Conservation (phyloP, 108 stramenopile genomes). For the Pinguiococcus pyrenoidosus region DNA sequence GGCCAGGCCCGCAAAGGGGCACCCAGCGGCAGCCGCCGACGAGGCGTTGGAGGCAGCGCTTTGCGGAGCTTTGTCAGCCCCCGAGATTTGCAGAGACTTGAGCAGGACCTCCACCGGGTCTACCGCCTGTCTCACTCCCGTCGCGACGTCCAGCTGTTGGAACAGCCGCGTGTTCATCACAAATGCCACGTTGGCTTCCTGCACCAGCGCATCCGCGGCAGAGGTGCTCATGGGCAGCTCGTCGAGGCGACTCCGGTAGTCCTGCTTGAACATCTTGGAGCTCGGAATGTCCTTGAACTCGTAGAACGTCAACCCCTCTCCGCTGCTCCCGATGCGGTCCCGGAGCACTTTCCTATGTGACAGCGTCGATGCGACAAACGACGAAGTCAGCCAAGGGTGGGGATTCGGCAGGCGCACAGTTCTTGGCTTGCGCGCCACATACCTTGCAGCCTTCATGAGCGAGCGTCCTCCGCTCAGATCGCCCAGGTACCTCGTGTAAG, state of each 20-base stretch:
- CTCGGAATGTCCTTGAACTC: constrained; percentile 47
- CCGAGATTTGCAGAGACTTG: too few species aligned
- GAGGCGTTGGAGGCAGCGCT: too few species aligned
- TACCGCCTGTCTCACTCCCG: too few species aligned
- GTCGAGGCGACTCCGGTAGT: constrained; percentile 57
- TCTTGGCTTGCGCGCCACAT: too few species aligned
- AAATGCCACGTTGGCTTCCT: constrained; percentile 74
- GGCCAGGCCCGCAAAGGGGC: too few species aligned
- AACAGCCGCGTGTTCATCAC: constrained; percentile 68
- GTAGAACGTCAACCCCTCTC: constrained; percentile 60
- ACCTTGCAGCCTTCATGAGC: too few species aligned
- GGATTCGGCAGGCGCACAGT: constrained; percentile 53
- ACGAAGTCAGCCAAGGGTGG: constrained; percentile 45
- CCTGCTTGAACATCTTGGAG: constrained; percentile 65
- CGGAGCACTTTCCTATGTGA: too few species aligned
- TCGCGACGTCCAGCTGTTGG: constrained; percentile 77
- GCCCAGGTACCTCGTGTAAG: constrained; percentile 75
- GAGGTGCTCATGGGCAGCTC: constrained; percentile 38
- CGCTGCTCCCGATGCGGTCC: too few species aligned
- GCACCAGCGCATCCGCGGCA: constrained; percentile 46
- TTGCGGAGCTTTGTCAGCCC: too few species aligned
- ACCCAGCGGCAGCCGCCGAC: too few species aligned
- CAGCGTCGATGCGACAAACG: constrained; percentile 5
- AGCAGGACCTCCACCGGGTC: too few species aligned
- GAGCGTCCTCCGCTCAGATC: constrained; percentile 71